phyloP scores from a whole-genome alignment of 176 grass and related monocot genomes.

The Triticum aestivum region IWGSC_CS_RefSeq_v2.1 NC_057802.1:402883082-402883581 shows the following conservation, averaged over 20 bases:
- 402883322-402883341: background rate
- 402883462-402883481: background rate
- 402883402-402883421: background rate
- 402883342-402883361: background rate
- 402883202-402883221: background rate
- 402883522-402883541: too few relatives aligned
- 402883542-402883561: background rate
- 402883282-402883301: background rate
- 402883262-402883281: background rate
- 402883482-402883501: background rate
- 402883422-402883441: background rate
- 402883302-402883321: background rate
- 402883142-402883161: background rate
- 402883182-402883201: background rate
- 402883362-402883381: background rate
- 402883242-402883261: background rate
- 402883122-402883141: background rate
- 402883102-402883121: background rate
- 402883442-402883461: background rate
- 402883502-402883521: background rate
- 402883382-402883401: background rate
- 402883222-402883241: background rate
- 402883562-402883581: background rate
- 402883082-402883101: background rate
- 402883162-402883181: constrained; percentile 1